Evolutionary conservation across 768 basidiomycete species (phyloP).

Genomic region (Ramaria sp.): DNA sequence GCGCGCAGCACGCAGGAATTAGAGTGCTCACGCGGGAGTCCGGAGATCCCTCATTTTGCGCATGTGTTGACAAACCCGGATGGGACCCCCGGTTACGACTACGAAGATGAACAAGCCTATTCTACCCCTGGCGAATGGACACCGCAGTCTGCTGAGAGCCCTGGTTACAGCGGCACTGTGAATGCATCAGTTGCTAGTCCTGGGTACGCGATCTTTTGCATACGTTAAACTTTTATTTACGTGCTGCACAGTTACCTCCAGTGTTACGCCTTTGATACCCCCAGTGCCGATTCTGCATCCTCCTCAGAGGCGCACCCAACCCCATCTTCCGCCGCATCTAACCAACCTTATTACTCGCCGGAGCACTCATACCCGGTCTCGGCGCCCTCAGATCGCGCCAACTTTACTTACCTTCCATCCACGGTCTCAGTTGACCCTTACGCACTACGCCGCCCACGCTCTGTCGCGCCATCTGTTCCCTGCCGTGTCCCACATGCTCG

Average conservation of each 20-base stretch:
- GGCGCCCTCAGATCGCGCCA: not conserved
- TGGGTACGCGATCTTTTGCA: not conserved
- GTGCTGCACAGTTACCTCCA: not conserved
- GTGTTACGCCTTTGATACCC: not conserved
- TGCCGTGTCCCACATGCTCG: not conserved
- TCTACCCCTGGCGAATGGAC: not conserved
- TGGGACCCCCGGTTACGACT: slow-evolving; percentile 1
- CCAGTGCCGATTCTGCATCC: not conserved
- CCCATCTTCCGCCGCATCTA: not conserved
- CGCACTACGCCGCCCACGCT: slow-evolving; percentile 1
- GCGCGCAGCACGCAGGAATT: slow-evolving; percentile 22
- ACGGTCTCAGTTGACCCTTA: not conserved
- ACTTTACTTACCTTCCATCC: not conserved
- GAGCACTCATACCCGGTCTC: not conserved
- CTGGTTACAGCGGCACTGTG: not conserved
- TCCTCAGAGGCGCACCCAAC: not conserved
- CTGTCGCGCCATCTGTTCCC: slow-evolving; percentile 1
- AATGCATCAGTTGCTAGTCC: not conserved
- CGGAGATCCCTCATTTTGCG: slow-evolving; percentile 14
- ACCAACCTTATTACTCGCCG: not conserved
- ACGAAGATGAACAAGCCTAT: not conserved
- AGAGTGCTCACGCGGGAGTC: slow-evolving; percentile 18
- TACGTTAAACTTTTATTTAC: not conserved
- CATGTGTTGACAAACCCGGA: slow-evolving; percentile 9
- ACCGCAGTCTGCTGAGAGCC: not conserved